Conservation (phyloP, 2,329 filamentous ascomycete genomes). For the Fusarium algeriense region DNA sequence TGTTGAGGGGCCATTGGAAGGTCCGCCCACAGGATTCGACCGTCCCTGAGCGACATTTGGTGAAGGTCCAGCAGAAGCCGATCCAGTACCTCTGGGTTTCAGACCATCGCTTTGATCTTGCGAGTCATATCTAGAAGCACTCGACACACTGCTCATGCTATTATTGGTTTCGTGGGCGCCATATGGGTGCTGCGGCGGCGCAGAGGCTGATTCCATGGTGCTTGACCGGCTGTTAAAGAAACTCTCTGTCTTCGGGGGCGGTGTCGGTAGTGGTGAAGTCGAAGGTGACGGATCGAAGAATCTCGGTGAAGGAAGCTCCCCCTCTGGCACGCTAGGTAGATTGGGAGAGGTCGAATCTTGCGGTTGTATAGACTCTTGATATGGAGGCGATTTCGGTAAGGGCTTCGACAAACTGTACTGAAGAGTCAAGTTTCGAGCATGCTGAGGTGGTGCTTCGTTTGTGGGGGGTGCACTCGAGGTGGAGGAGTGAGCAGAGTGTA, state of each 20-base stretch:
- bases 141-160: constrained; percentile 62
- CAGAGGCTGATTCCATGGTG: constrained; percentile 63
- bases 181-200: constrained; percentile 55
- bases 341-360: constrained; percentile 49
- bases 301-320: constrained; percentile 46
- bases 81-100: constrained; percentile 66
- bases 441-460: constrained; percentile 52
- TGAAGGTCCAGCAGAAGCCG: constrained; percentile 68
- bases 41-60: constrained; percentile 60
- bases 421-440: constrained; percentile 67
- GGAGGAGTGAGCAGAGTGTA: constrained; percentile 34
- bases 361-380: constrained; percentile 45
- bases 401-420: constrained; percentile 70
- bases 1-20: constrained; percentile 62
- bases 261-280: constrained; percentile 21
- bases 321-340: constrained; percentile 51
- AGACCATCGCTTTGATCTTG: constrained; percentile 61
- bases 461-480: constrained; percentile 35
- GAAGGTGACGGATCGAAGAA: constrained; percentile 25
- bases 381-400: constrained; percentile 64
- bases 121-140: constrained; percentile 58
- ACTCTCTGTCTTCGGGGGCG: constrained; percentile 53
- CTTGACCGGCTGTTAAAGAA: constrained; percentile 58
- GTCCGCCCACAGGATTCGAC: constrained; percentile 54
- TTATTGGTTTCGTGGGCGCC: constrained; percentile 52